Evolutionary conservation across 2,329 filamentous ascomycete species (phyloP), one percentile per base, ranked within the genome.

Genomic region (Fusarium avenaceum): DNA sequence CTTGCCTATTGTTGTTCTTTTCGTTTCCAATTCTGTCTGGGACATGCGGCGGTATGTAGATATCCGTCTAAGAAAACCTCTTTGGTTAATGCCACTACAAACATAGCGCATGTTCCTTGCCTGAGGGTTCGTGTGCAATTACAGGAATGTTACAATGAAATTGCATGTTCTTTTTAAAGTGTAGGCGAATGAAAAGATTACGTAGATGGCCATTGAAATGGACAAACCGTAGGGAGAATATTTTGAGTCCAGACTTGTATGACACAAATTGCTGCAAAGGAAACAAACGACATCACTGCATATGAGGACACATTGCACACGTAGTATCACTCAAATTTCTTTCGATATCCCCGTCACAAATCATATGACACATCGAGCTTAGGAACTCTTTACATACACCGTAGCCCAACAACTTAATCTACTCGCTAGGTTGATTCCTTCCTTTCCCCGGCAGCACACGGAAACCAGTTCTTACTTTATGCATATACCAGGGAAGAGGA

Each of bases 11-110:
- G 22, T 46, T 46, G 10, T 62, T 53, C 32, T 57, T 35, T 22
- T 53, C 43, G 52, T 45, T 67, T 51, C 33, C 59, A 68, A 54
- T 33, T 45, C 15, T 39, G 33, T 33, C 61, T 52, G 26, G 51
- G 30, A 47, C 28, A 38, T 52, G 42, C 62, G 52, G 66, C 65
- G 66, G 66, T 69, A 69, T 69, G 66, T 69, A 69, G 52, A 69
- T 69, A 69, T 55, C 66, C 66, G 62, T 55, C 53, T 45, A 30
- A 26, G 4, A 32, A 32, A 35, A 48, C 43, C 58, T 67, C 50
- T 49, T 30, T 35, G 45, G 47, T 33, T 63, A 65, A 53, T 67
- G 38, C 47, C 42, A 55, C 54, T 65, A 59, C 44, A 44, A 46
- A 32, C 42, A 43, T 65, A 48, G 65, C 45, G 60, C 54, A 59